Percentiles rank a stretch among this genome's conserved stretches.
phyloP scores from a whole-genome alignment of 2,329 filamentous ascomycete genomes.

The Fusarium transvaalense region DNA sequence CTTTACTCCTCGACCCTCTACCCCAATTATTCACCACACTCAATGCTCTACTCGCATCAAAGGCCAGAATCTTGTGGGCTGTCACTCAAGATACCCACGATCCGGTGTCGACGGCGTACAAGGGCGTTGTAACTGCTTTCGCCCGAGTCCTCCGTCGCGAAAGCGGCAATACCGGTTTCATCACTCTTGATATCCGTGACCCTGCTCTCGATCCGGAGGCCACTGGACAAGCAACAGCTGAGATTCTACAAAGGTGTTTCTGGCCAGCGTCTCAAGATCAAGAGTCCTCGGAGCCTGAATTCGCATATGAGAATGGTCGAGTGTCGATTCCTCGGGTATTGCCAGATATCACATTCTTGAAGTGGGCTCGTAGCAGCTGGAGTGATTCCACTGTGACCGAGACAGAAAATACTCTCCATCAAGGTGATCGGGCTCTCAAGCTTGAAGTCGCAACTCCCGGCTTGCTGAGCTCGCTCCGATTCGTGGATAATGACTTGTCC shows the following conservation, averaged over 20 bases:
- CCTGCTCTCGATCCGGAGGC: not conserved
- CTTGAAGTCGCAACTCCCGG: conserved; percentile 1
- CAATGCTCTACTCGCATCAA: conserved; percentile 5
- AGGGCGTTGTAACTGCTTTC: not conserved
- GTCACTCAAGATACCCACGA: not conserved
- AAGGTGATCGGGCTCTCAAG: not conserved
- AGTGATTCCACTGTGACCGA: not conserved
- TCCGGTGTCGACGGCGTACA: not conserved
- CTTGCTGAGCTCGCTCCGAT: not conserved
- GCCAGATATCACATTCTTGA: conserved; percentile 5
- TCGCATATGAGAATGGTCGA: not conserved
- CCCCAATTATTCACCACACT: conserved; percentile 4
- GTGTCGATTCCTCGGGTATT: conserved; percentile 1
- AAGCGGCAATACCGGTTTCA: conserved; percentile 4
- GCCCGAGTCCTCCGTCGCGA: conserved; percentile 8
- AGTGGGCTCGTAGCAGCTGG: conserved; percentile 13
- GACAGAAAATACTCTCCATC: conserved; percentile 1
- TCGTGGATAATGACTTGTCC: not conserved
- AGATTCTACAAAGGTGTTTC: not conserved
- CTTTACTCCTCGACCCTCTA: conserved; percentile 7
- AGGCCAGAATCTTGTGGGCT: conserved; percentile 4
- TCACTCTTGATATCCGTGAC: conserved; percentile 6
- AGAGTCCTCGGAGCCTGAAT: conserved; percentile 3
- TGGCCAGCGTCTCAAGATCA: not conserved
- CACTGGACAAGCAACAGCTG: not conserved